Conservation (phyloP, 805 yeast species). For the Wickerhamiella brachini region DNA sequence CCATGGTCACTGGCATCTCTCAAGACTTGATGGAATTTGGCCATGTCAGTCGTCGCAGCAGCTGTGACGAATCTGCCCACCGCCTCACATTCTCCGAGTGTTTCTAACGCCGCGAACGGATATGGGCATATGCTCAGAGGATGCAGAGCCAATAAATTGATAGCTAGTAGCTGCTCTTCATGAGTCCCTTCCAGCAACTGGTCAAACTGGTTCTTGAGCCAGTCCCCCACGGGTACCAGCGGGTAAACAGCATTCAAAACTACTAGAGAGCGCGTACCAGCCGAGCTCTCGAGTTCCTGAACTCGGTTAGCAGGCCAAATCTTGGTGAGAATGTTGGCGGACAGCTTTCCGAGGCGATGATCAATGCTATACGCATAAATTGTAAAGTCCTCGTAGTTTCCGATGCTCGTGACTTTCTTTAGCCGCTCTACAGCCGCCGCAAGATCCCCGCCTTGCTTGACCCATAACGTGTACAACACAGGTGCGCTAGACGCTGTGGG, state of each 20-base stretch:
- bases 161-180: slow-evolving; percentile 3
- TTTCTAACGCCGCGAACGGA: neutral
- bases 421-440: neutral
- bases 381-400: slow-evolving; percentile 4
- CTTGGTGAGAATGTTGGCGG: neutral
- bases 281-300: neutral
- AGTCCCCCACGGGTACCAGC: slow-evolving; percentile 2
- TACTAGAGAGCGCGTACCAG: slow-evolving; percentile 2
- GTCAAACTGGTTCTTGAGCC: slow-evolving; percentile 1
- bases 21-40: neutral
- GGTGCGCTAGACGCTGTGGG: neutral
- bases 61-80: neutral
- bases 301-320: neutral
- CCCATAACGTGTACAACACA: neutral
- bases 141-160: slow-evolving; percentile 2
- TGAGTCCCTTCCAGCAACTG: neutral
- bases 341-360: neutral
- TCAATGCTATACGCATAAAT: neutral
- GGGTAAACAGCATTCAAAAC: slow-evolving; percentile 7
- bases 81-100: neutral
- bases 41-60: neutral
- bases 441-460: neutral
- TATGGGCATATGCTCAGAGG: neutral
- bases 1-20: neutral
- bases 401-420: neutral